Conservation (phyloP, 169 alveolate species). For the Cryptosporidium parvum region DNA sequence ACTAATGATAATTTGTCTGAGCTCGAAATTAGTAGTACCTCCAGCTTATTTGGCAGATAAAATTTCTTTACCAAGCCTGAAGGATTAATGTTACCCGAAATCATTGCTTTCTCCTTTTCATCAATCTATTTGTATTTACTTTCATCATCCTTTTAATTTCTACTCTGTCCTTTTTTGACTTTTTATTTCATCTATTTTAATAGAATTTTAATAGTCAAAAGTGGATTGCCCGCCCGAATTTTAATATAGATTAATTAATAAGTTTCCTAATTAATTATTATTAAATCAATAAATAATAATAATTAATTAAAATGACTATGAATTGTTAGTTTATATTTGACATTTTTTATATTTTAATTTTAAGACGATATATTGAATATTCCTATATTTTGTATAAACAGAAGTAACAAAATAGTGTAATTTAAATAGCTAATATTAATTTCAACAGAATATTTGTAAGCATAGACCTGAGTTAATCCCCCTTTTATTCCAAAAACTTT, state of each 20-base stretch:
- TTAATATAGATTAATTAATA: background rate
- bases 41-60: constrained; percentile 9
- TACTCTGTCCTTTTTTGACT: background rate
- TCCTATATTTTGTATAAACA: too few relatives aligned
- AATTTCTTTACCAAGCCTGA: background rate
- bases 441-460: too few relatives aligned
- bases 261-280: background rate
- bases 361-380: background rate
- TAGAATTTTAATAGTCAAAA: background rate
- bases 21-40: constrained; percentile 19
- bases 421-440: too few relatives aligned
- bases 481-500: background rate
- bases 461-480: too few relatives aligned
- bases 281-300: too few relatives aligned
- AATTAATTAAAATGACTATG: background rate
- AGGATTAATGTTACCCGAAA: background rate
- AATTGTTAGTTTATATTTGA: too few relatives aligned
- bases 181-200: background rate
- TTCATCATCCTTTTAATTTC: background rate
- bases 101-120: background rate
- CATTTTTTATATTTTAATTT: too few relatives aligned
- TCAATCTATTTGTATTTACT: background rate
- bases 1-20: constrained; percentile 16
- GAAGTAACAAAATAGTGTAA: background rate
- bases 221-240: background rate